Conservation (phyloP, 1,284 basidiomycete species). For the Lignosus rhinocerotis region DNA sequence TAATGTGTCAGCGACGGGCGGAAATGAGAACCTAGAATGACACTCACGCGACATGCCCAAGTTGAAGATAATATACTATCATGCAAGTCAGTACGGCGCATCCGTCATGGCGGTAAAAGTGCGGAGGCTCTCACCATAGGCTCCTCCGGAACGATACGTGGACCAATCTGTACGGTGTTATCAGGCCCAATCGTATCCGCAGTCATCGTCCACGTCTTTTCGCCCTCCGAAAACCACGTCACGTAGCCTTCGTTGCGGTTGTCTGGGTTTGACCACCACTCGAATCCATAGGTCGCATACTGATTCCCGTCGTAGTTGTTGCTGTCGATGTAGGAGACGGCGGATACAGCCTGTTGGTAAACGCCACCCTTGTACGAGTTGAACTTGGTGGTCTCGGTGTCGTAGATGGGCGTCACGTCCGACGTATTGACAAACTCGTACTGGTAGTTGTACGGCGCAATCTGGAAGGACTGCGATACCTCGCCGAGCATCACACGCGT, state of each 20-base stretch:
- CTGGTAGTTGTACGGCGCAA: slow-evolving; percentile 76
- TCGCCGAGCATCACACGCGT: slow-evolving; percentile 41
- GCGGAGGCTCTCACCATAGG: slow-evolving; percentile 56
- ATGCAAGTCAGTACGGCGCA: not conserved
- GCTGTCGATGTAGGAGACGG: slow-evolving; percentile 56
- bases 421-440: slow-evolving; percentile 62
- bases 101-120: not conserved
- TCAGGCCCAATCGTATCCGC: slow-evolving; percentile 63
- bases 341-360: slow-evolving; percentile 81
- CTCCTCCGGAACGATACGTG: slow-evolving; percentile 76
- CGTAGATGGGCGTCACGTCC: slow-evolving; percentile 55
- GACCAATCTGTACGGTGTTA: slow-evolving; percentile 48
- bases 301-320: slow-evolving; percentile 52
- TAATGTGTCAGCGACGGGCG: not conserved
- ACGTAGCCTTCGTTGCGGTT: slow-evolving; percentile 67
- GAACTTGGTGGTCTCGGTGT: slow-evolving; percentile 49
- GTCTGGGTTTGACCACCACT: slow-evolving; percentile 71
- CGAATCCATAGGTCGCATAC: slow-evolving; percentile 67
- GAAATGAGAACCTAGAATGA: slow-evolving; percentile 33
- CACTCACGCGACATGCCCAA: slow-evolving; percentile 69
- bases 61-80: slow-evolving; percentile 73
- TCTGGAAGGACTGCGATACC: slow-evolving; percentile 80
- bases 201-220: slow-evolving; percentile 67
- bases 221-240: slow-evolving; percentile 68
- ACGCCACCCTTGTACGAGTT: slow-evolving; percentile 78